phyloP scores from a whole-genome alignment of 140 eudicot genomes.

The Erigeron philadelphicus region DNA sequence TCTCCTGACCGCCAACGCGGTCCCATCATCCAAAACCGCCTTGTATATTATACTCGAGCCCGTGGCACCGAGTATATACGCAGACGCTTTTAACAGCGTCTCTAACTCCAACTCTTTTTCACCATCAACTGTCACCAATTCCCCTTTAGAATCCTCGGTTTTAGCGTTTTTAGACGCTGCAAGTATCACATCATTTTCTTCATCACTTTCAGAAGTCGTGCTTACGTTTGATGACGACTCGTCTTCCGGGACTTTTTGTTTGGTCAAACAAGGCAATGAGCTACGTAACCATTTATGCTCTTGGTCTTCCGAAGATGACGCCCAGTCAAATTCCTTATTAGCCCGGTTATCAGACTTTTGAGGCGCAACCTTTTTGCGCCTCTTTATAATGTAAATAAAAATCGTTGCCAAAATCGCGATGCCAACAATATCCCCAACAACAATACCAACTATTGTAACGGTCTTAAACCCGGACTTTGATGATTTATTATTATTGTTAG shows the following conservation, averaged over 20 bases:
- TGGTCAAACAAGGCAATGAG: conserved; percentile 53
- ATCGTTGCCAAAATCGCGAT: conserved; percentile 40
- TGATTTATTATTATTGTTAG: conserved; percentile 31
- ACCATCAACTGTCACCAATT: conserved; percentile 80
- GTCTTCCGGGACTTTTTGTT: conserved; percentile 31
- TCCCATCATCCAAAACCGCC: conserved; percentile 86
- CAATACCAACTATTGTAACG: conserved; percentile 54
- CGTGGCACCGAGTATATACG: conserved; percentile 74
- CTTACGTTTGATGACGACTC: conserved; percentile 36
- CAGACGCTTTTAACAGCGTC: conserved; percentile 82
- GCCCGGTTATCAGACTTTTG: conserved; percentile 21
- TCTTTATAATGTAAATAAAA: conserved; percentile 40
- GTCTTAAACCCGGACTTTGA: conserved; percentile 40
- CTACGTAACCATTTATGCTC: conserved; percentile 49
- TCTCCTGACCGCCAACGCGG: conserved; percentile 67
- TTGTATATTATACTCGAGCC: conserved; percentile 89
- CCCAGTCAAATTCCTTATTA: conserved; percentile 63
- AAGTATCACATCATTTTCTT: conserved; percentile 21
- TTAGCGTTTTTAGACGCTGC: conserved; percentile 5
- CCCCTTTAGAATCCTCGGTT: conserved; percentile 36
- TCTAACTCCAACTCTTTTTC: conserved; percentile 67
- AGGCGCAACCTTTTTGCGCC: conserved; percentile 34
- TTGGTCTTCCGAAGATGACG: conserved; percentile 44
- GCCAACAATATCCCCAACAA: conserved; percentile 63
- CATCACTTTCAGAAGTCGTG: conserved; percentile 45